Conservation (phyloP, 495 filamentous ascomycete genomes). For the Penicillium lividum region DNA sequence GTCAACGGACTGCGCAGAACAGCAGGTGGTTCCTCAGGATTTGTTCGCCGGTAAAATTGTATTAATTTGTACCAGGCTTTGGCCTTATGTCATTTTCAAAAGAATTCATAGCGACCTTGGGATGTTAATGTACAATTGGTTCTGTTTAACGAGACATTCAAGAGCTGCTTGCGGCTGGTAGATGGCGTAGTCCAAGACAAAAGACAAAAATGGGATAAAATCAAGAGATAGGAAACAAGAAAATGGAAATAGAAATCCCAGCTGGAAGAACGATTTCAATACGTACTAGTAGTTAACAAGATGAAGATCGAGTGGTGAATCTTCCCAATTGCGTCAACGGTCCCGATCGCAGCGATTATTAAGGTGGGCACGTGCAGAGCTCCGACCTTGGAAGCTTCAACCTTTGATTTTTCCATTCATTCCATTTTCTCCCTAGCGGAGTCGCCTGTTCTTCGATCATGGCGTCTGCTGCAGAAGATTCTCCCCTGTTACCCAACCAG, state of each 20-base stretch:
- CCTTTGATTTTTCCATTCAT: constrained; percentile 22
- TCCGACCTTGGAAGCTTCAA: constrained; percentile 29
- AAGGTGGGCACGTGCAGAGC: constrained; percentile 37
- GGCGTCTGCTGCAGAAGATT: constrained; percentile 46
- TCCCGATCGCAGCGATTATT: constrained; percentile 17
- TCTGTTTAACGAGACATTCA: background rate
- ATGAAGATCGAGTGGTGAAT: background rate
- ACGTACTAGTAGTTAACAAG: too few species aligned
- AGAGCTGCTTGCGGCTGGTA: background rate
- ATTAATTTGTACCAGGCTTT: background rate
- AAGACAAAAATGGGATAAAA: background rate
- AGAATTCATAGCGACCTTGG: constrained; percentile 3
- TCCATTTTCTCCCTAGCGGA: constrained; percentile 12
- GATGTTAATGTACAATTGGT: background rate
- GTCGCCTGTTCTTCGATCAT: constrained; percentile 29
- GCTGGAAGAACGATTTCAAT: background rate
- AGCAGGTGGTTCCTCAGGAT: constrained; percentile 39
- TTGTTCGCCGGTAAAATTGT: constrained; percentile 40
- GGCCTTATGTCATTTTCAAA: background rate
- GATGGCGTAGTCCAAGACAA: background rate
- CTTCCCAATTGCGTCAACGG: background rate
- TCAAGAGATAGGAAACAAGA: background rate
- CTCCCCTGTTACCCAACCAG: constrained; percentile 50
- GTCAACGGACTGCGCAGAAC: constrained; percentile 45
- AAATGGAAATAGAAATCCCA: background rate